Evolutionary conservation across 495 filamentous ascomycete genomes (phyloP), one percentile per base, ranked within the genome.

Genomic region (Neurospora pannonica): DNA sequence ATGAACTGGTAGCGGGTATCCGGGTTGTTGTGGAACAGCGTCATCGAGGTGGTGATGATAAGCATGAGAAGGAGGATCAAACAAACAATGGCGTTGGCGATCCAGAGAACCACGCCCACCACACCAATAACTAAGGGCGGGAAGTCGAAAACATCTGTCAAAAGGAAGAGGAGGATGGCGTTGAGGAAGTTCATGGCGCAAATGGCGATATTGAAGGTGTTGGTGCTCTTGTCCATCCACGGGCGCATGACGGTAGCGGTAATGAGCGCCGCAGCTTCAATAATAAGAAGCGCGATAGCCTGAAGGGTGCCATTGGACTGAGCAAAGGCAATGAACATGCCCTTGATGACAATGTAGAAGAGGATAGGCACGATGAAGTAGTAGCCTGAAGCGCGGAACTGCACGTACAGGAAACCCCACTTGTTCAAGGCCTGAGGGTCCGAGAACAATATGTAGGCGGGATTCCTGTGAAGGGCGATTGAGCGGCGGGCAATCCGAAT

Each of bases 161-260:
- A 95, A 70, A 97, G 86, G 37, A 97, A 84, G 9, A 97, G 85
- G 85, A 96, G 95, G 81, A 97, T 90, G 74, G 90, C 88, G 81
- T 97, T 97, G 81, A 98, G 79, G 80, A 98, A 97, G 83, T 98
- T 98, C 79, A 97, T 85, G 38, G 88, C 90, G 72, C 89, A 90
- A 79, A 99, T 98, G 72, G 95, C 87, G 76, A 99, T 97, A 85
- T 98, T 98, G 88, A 97, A 97, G 70, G 91, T 89, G 81, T 99
- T 99, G 74, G 95, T 98, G 84, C 94, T 96, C 89, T 97, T 98
- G 86, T 99, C 96, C 96, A 99, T 98, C 90, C 94, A 99, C 8
- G 96, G 96, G 48, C 93, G 90, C 77, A 97, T 84, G 62, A 97
- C 89, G 75, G 89, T 92, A 40, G 94, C 90, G 38, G 81, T 89